Base-by-base conservation (phyloP, 805 yeast species). In the Metschnikowia proteae region DNA sequence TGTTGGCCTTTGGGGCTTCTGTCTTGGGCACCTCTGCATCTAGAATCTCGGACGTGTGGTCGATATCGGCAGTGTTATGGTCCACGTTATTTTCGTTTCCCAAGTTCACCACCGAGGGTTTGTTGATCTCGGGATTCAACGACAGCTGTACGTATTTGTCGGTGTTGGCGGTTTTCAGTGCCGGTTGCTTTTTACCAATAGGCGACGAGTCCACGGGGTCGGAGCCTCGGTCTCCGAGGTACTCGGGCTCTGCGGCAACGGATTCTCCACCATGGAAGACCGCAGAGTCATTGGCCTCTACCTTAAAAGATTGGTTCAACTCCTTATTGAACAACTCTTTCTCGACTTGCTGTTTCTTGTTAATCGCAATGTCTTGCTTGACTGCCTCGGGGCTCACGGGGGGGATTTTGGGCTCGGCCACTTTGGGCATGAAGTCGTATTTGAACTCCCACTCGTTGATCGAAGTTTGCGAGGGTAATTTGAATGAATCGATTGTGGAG, bases 401-500 rank as follows among this genome's bases (percentile, higher is more conserved):
- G 6, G 78, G 78, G 29, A 72, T 65, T 54, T 72, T 73, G 13
- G 76, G 75, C 44, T 66, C 65, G 3, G 68, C 47, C 9, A 63
- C 66, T 50, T 68, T 69, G 11, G 78, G 78, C 42, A 73, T 64
- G 54, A 69, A 73, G 57, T 73, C 78, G 55, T 73, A 73, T 54
- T 69, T 71, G 64, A 70, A 73, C 65, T 78, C 73, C 81, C 82
- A 70, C 60, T 78, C 71, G 58, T 71, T 62, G 60, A 78, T 62
- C 44, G 75, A 68, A 31, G 76, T 63, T 58, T 70, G 71, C 39
- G 76, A 62, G 11, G 83, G 83, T 37, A 79, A 66, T 55, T 70
- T 76, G 65, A 67, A 80, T 38, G 75, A 76, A 60, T 82, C 87
- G 52, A 82, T 81, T 35, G 80, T 76, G 6, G 85, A 80, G 4